A percentile compares a stretch with the other conserved stretches of the same genome.
These are phyloP conservation scores for Cerrena zonata DNA, from an alignment of 1,284 basidiomycete species.

Conservation along the genomic window DNA sequence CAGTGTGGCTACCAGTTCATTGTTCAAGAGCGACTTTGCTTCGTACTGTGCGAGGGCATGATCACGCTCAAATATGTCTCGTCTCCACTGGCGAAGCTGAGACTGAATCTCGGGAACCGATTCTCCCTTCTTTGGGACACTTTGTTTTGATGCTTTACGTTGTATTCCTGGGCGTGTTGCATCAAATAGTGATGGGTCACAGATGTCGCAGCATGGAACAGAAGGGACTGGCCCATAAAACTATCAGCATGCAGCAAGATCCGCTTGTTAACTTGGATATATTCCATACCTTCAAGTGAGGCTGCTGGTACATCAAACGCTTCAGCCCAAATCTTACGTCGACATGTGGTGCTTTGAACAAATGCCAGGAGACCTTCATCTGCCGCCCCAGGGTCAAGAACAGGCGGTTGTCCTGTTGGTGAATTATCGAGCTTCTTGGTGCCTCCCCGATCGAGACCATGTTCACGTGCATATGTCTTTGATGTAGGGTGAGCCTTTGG, in stretches of 20 bases:
- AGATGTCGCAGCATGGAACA: slow-evolving; percentile 17
- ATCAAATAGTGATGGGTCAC: slow-evolving; percentile 11
- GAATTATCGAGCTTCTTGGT: not conserved
- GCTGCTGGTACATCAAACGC: slow-evolving; percentile 11
- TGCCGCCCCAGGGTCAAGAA: slow-evolving; percentile 1
- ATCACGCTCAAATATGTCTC: slow-evolving; percentile 1
- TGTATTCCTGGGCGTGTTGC: not conserved
- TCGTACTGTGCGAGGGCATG: slow-evolving; percentile 4
- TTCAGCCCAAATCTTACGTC: slow-evolving; percentile 6
- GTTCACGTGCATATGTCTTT: slow-evolving; percentile 9
- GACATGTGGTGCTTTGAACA: slow-evolving; percentile 14
- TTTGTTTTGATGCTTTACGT: slow-evolving; percentile 1
- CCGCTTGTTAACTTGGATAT: not conserved
- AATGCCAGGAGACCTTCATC: slow-evolving; percentile 16
- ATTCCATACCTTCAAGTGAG: not conserved
- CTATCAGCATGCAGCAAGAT: not conserved
- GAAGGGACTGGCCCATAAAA: not conserved
- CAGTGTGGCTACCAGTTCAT: slow-evolving; percentile 1
- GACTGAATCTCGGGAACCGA: slow-evolving; percentile 1
- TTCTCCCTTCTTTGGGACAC: not conserved
- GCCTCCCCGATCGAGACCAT: slow-evolving; percentile 11
- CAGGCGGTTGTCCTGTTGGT: not conserved
- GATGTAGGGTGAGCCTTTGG: not conserved
- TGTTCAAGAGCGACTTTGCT: slow-evolving; percentile 7
- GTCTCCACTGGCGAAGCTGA: slow-evolving; percentile 8